Percentiles rank a stretch among this genome's conserved stretches.
Conservation (phyloP, 768 basidiomycete species). For the Lyophyllum decastes region DNA sequence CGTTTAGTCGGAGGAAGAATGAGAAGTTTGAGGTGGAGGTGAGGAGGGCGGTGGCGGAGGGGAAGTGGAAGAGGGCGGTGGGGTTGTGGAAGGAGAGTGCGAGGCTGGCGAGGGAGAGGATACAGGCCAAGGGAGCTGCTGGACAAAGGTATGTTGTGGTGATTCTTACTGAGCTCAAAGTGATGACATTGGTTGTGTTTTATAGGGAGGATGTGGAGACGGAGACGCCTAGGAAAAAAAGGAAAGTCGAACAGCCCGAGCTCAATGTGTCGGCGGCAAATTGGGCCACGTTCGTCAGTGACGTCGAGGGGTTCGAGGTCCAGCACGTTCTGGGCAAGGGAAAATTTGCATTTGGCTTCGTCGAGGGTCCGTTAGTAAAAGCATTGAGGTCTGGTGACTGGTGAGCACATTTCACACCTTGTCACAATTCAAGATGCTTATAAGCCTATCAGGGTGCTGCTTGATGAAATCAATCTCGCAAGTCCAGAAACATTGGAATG, state of each 20-base stretch:
- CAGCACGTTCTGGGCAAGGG: conserved; percentile 88
- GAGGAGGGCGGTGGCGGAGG: conserved; percentile 76
- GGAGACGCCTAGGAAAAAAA: conserved; percentile 23
- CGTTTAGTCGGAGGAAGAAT: conserved; percentile 91
- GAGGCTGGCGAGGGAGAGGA: conserved; percentile 66
- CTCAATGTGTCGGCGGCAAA: conserved; percentile 16
- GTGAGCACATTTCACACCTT: conserved; percentile 47
- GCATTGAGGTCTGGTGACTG: conserved; percentile 89
- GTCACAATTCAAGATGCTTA: neutral
- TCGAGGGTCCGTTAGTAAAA: conserved; percentile 94
- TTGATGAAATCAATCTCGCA: conserved; percentile 96
- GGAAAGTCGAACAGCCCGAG: conserved; percentile 13
- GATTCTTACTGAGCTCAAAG: neutral
- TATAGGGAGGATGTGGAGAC: conserved; percentile 28
- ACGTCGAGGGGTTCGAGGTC: conserved; percentile 80
- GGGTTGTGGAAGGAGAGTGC: conserved; percentile 83
- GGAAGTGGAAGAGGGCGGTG: conserved; percentile 83
- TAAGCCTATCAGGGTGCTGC: conserved; percentile 66
- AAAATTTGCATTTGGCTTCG: conserved; percentile 91
- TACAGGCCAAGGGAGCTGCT: conserved; percentile 36
- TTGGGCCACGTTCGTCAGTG: conserved; percentile 23
- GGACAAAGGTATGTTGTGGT: conserved; percentile 27
- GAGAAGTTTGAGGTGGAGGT: conserved; percentile 82
- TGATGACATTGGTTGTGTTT: neutral
- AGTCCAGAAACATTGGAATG: conserved; percentile 94